Evolutionary conservation across 106 monocot genomes (phyloP).

Genomic region (Dendrobium catenatum): DNA sequence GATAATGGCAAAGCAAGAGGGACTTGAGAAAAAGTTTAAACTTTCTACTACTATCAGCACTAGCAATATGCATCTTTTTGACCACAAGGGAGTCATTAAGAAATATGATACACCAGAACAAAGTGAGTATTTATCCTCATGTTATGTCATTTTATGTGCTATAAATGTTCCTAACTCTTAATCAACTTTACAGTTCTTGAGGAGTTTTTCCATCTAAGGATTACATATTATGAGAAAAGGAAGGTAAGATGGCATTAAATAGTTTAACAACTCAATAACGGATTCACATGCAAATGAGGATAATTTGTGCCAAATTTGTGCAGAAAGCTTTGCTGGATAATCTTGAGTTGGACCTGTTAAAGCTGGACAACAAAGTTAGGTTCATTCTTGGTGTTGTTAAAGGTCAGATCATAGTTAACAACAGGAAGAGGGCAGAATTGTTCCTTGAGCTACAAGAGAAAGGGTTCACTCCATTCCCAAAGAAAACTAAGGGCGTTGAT

Average conservation of each 20-base stretch:
- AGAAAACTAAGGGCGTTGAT: conserved; percentile 45
- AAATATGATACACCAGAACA: conserved; percentile 88
- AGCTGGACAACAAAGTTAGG: conserved; percentile 75
- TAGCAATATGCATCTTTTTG: conserved; percentile 97
- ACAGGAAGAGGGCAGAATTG: conserved; percentile 66
- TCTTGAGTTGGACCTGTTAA: conserved; percentile 62
- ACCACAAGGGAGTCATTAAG: conserved; percentile 66
- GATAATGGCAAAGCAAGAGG: conserved; percentile 62
- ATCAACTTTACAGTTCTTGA: conserved; percentile 59
- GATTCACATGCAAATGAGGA: background rate
- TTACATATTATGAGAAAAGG: conserved; percentile 74
- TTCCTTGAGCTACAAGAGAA: conserved; percentile 64
- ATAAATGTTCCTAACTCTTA: background rate
- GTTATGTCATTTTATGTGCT: background rate
- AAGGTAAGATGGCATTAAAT: conserved; percentile 34
- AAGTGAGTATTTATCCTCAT: conserved; percentile 36
- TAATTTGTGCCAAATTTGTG: background rate
- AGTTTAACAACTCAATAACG: background rate
- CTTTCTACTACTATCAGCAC: conserved; percentile 70
- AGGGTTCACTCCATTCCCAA: conserved; percentile 81
- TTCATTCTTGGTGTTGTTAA: conserved; percentile 78
- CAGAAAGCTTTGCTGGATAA: conserved; percentile 62
- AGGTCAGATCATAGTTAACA: conserved; percentile 60
- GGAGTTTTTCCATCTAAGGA: conserved; percentile 68
- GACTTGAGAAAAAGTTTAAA: conserved; percentile 86